Base-by-base conservation (phyloP, 108 stramenopile genomes). In the Skeletonema menzelii region DNA sequence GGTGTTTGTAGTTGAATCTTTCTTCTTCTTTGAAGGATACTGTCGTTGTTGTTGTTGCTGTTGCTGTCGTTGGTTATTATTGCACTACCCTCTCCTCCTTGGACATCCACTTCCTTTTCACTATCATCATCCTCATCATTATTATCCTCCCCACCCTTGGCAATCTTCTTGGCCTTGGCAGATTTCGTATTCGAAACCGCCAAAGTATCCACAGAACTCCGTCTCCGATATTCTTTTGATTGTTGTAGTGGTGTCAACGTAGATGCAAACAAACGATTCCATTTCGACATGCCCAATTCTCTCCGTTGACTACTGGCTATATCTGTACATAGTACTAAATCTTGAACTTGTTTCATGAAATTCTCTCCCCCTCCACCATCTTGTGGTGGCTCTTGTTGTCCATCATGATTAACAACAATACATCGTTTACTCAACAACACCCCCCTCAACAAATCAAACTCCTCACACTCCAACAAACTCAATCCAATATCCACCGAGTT, bases 401-500 rank as follows among this genome's bases (percentile, higher is more conserved):
- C 17, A 44, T 42, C 2, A 37, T 27, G 13, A 59, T 35, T 14
- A 58, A 15, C 15, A 38, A 0, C 8, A 69, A 27, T 28, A 38
- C 38, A 27, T 27, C 27, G 27, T 30, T 34, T 20, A 59, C 15
- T 28, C 57, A 69, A 58, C 44, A 59, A 56, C 40, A 69, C 57
- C 44, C 68, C 27, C 38, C 68, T 26, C 40, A 67, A 58, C 73
- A 35, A 20, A 69, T n/a, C 46, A 57, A 49, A 84, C 26, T 73
- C 70, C n/a, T 44, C 55, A 11, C 55, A 14, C 17, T 65, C 30
- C 31, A 85, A 66, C 35, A 85, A 44, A 30, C 57, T 60, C 40
- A 74, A 77, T 19, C 73, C 67, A 56, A 85, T 56, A 20, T 82
- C 65, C 26, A 85, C 60, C n/a, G 81, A 69, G 30, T 75, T 66